Conservation (phyloP, 805 yeast species). For the Cyberlindnera mycetangii region DNA sequence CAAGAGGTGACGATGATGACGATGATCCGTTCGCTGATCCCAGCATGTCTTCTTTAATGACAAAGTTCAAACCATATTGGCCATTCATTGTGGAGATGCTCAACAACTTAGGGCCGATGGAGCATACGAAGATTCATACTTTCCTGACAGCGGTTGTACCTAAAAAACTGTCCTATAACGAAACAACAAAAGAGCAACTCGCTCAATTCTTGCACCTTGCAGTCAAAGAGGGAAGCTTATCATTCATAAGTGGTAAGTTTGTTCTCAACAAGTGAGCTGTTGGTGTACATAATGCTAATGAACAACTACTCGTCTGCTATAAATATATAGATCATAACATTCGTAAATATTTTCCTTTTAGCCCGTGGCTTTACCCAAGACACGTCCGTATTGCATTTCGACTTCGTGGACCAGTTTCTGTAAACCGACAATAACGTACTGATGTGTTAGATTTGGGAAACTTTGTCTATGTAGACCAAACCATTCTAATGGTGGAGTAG, state of each 20-base stretch:
- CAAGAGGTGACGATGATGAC: background rate
- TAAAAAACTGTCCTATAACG: slow-evolving; percentile 31
- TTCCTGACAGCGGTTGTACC: slow-evolving; percentile 57
- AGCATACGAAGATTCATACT: slow-evolving; percentile 47
- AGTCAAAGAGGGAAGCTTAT: slow-evolving; percentile 5
- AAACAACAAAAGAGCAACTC: slow-evolving; percentile 4
- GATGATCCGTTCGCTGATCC: background rate
- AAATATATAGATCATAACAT: background rate
- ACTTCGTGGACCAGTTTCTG: slow-evolving; percentile 74
- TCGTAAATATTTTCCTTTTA: background rate
- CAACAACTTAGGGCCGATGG: slow-evolving; percentile 50
- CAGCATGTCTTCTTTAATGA: background rate
- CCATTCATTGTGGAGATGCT: slow-evolving; percentile 56
- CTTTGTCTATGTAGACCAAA: slow-evolving; percentile 87
- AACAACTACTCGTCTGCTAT: background rate
- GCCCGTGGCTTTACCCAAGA: slow-evolving; percentile 33
- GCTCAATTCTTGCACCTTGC: slow-evolving; percentile 6
- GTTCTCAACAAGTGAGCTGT: background rate
- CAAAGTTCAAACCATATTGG: slow-evolving; percentile 30
- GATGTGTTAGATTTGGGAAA: slow-evolving; percentile 86
- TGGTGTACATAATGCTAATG: too few relatives aligned
- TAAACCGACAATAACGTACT: slow-evolving; percentile 65
- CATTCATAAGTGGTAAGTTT: slow-evolving; percentile 6
- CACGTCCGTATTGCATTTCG: slow-evolving; percentile 41
- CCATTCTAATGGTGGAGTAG: slow-evolving; percentile 98